A percentile compares a stretch with the other conserved stretches of the same genome.
Conservation (phyloP, 371 early-diverging fungal species). For the Mucor piriformis region DNA sequence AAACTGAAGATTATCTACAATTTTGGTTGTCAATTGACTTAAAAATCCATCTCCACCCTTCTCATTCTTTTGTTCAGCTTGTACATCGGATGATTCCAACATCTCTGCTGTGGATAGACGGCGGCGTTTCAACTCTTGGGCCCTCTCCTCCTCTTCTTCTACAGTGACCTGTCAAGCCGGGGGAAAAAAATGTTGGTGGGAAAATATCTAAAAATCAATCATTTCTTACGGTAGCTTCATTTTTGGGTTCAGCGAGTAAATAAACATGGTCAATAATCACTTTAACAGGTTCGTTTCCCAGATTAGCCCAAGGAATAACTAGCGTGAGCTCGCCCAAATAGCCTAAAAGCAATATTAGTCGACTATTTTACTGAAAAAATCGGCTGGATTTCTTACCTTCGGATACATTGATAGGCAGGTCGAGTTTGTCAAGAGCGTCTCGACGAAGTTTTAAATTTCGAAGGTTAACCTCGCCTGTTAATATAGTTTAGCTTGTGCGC, state of each 20-base stretch:
- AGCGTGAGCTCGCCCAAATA: conserved; percentile 81
- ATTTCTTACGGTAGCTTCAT: conserved; percentile 44
- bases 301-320: conserved; percentile 87
- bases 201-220: too few relatives aligned
- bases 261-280: conserved; percentile 78
- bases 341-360: conserved; percentile 44
- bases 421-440: conserved; percentile 83
- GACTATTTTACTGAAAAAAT: background rate
- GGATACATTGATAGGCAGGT: conserved; percentile 82
- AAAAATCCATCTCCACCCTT: conserved; percentile 65
- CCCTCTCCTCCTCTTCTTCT: conserved; percentile 83
- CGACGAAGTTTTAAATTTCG: conserved; percentile 72
- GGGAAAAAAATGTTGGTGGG: too few relatives aligned
- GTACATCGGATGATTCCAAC: conserved; percentile 32
- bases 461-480: conserved; percentile 81
- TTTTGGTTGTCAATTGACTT: conserved; percentile 74
- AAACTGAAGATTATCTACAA: conserved; percentile 87
- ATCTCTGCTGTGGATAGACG: conserved; percentile 82
- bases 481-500: background rate
- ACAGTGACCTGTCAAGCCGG: conserved; percentile 39
- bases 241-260: conserved; percentile 74
- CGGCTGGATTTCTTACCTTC: conserved; percentile 73
- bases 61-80: conserved; percentile 60
- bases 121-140: conserved; percentile 80
- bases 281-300: conserved; percentile 83